phyloP scores from a whole-genome alignment of 2,329 filamentous ascomycete genomes.

The Talaromyces amestolkiae region DNA sequence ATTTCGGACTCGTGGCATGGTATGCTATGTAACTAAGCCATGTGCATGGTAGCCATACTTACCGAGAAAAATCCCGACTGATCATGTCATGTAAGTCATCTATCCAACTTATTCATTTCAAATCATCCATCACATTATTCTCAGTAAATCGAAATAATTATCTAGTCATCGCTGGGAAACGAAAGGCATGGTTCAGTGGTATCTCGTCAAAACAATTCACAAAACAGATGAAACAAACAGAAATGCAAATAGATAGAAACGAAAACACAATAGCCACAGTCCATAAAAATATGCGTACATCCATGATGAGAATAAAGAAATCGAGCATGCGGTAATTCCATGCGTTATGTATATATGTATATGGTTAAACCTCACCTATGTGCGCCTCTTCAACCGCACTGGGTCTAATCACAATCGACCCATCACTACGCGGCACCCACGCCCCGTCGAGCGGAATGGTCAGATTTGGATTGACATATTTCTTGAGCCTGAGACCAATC shows the following conservation, averaged over 20 bases:
- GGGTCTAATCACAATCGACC: constrained; percentile 15
- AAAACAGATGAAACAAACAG: not conserved
- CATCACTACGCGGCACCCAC: constrained; percentile 41
- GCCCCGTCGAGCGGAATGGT: constrained; percentile 44
- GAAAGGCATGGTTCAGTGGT: constrained; percentile 2
- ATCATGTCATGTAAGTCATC: not conserved
- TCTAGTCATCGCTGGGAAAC: constrained; percentile 3
- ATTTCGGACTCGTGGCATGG: not conserved
- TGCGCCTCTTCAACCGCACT: constrained; percentile 13
- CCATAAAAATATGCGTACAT: not conserved
- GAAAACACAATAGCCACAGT: not conserved
- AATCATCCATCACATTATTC: not conserved
- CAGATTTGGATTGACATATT: constrained; percentile 49
- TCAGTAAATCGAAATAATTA: not conserved
- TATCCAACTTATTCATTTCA: not conserved
- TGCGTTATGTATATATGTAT: not conserved
- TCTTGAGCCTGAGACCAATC: constrained; percentile 40
- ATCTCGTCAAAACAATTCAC: not conserved
- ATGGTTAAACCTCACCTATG: not conserved
- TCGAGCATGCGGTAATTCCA: not conserved
- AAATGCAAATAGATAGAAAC: too few species aligned
- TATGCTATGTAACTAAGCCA: not conserved
- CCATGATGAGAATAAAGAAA: not conserved
- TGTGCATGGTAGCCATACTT: not conserved
- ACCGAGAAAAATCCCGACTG: not conserved